Base-by-base conservation (phyloP, 2,329 filamentous ascomycete species). In the Apiospora malaysiana region DNA sequence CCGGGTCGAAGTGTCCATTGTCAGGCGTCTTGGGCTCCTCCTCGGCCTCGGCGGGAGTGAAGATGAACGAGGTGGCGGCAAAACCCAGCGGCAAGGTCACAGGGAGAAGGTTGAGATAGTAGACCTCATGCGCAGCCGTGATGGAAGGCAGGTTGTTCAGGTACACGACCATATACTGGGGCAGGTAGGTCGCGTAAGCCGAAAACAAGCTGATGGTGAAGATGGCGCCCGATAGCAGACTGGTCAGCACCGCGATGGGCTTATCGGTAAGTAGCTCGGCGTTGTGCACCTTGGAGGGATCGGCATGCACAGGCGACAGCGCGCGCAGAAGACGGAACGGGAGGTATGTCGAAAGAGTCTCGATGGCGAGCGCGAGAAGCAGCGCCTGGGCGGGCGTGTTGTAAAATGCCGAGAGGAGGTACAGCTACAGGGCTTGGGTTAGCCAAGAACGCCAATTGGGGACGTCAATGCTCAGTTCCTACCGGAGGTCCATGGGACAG, bases 371-470 rank as follows among this genome's bases (percentile, higher is more conserved):
- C 46, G 89, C 89, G 49, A 88, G 83, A 42, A 90, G 77, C 25
- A 91, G 86, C 0, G 92, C 91, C 69, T 84, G 81, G 37, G 88
- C 84, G 37, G 88, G 87, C 75, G 97, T 86, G 46, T 85, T 82
- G 86, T 97, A 97, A 84, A 97, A 97, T 69, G 90, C 90, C 42
- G 86, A 86, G 40, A 97, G 85, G 59, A 98, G 90, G 78, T 93
- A 93, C 73, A 92, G 89, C 89, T 91, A 74, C 23, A 21, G 46
- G 18, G 63, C n/a, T 43, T 27, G 32, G 18, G 56, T 63, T 32
- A 63, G 56, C 56, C 32, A 63, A 18, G 32, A 63, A 40, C 10
- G 8, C 3, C 56, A 14, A 18, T 40, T n/a, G 18, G 18, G 27
- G 8, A n/a, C 21, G 12, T 40, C 7, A 75, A 4, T 21, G 12